Base-by-base conservation (phyloP, 805 yeast species). In the Grigorovia yakushimaensis region DNA sequence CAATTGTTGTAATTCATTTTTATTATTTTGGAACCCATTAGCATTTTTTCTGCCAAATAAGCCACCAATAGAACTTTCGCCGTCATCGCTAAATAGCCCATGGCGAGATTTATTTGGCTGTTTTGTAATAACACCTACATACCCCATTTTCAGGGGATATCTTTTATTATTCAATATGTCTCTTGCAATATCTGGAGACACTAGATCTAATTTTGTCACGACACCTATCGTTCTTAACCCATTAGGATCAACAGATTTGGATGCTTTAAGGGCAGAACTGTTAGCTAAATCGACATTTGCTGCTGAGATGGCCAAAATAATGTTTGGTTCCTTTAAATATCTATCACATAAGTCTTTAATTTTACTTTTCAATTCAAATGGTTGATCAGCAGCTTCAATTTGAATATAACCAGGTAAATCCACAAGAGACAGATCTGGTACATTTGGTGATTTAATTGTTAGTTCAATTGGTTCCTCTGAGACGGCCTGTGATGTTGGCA, bases 231-330 rank as follows among this genome's bases (percentile, higher is more conserved):
- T 93, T 63, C 99, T 77, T 60, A 87, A 91, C 43, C 99, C 98
- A 42, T 79, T 73, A 17, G 98, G 98, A 64, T 93, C 99, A 0
- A 93, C 89, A 15, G 73, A 51, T 53, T 89, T 82, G 6, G 96
- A 84, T 0, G 98, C 97, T 48, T 95, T 73, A 49, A 93, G 74
- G 0, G 98, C 98, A 1, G 96, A 78, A 30, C 97, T 88, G 64
- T 93, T 93, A 0, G 98, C 98, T 57, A 93, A 71, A 70, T 93
- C 99, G 2, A 93, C 99, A 66, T 93, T 98, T 0, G 98, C 98
- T 0, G 98, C 88, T 10, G 96, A 87, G 22, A 94, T 93, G 0
- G 98, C 98, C 56, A 93, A 72, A 39, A 93, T 93, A 45, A 93
- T 87, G 60, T 93, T 93, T 20, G 99, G 99, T 15, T 84, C 82